A percentile compares a stretch with the other conserved stretches of the same genome.
Evolutionary conservation across 768 basidiomycete genomes (phyloP).

Genomic region (Mycena chlorophos): DNA sequence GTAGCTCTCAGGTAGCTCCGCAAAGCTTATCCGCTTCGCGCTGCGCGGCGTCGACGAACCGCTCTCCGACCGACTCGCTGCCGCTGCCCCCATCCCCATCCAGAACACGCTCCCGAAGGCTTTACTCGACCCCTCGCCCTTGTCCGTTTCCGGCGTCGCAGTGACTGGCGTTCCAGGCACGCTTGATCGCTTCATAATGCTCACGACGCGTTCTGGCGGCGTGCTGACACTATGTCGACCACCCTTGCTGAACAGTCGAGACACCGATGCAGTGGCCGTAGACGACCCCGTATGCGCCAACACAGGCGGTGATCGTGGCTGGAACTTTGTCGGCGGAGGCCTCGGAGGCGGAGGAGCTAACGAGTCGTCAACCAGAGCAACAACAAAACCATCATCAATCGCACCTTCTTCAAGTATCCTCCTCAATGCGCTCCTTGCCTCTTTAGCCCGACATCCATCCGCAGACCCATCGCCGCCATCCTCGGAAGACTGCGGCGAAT

Average conservation of each 20-base stretch:
- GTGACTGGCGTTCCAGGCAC: constrained; percentile 34
- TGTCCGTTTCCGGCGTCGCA: constrained; percentile 27
- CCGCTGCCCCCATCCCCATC: too few species aligned
- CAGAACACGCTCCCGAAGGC: constrained; percentile 16
- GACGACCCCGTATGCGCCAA: constrained; percentile 59
- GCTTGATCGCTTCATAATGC: constrained; percentile 15
- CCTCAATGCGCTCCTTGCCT: constrained; percentile 17
- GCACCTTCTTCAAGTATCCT: constrained; percentile 17
- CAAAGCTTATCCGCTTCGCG: constrained; percentile 77
- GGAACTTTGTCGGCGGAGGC: constrained; percentile 37
- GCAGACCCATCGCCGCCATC: neutral
- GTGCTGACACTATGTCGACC: constrained; percentile 27
- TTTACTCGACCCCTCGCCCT: constrained; percentile 13
- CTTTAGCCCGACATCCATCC: constrained; percentile 14
- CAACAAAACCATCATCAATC: neutral
- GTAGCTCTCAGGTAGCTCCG: constrained; percentile 70
- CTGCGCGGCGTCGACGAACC: constrained; percentile 48
- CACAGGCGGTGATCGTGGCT: constrained; percentile 48
- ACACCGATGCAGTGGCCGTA: constrained; percentile 75
- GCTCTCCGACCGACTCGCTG: constrained; percentile 24
- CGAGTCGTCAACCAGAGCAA: neutral
- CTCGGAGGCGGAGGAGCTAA: constrained; percentile 21
- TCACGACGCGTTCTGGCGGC: constrained; percentile 28
- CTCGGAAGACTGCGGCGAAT: constrained; percentile 6
- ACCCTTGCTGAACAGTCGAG: constrained; percentile 69